A percentile compares a stretch with the other conserved stretches of the same genome.
Conservation (phyloP, 169 alveolate species). For the Theileria equi region DNA sequence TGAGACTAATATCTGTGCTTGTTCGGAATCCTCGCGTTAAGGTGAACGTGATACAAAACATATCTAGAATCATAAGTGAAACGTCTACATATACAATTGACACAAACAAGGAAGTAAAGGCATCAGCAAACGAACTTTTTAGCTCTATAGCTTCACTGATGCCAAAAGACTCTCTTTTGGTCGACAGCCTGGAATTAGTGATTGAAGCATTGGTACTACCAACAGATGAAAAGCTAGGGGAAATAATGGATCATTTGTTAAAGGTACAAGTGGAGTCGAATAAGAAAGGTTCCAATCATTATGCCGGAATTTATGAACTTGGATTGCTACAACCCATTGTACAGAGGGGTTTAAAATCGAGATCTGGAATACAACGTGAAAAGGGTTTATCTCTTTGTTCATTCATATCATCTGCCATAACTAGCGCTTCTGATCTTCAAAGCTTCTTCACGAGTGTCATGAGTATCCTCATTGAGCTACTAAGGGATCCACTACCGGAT, state of each 20-base stretch:
- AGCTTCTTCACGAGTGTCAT: conserved; percentile 24
- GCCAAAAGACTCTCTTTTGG: conserved; percentile 8
- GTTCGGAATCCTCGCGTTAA: conserved; percentile 5
- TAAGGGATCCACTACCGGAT: conserved; percentile 39
- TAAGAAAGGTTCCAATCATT: too few species aligned
- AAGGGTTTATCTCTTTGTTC: conserved; percentile 17
- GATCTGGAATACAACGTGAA: conserved; percentile 28
- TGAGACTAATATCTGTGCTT: conserved; percentile 16
- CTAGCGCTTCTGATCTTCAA: conserved; percentile 25
- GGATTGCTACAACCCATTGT: conserved; percentile 45
- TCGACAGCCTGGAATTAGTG: conserved; percentile 21
- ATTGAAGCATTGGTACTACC: conserved; percentile 34
- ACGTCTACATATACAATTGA: conserved; percentile 40
- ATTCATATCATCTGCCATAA: conserved; percentile 18
- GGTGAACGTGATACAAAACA: conserved; percentile 12
- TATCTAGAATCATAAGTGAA: conserved; percentile 19
- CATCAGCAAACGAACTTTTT: conserved; percentile 25
- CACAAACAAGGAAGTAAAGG: conserved; percentile 26
- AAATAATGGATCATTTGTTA: conserved; percentile 21
- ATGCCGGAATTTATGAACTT: conserved; percentile 23
- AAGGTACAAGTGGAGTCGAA: conserved; percentile 11
- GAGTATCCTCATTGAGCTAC: conserved; percentile 21
- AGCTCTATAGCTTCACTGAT: conserved; percentile 28
- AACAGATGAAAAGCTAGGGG: conserved; percentile 8
- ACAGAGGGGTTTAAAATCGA: conserved; percentile 22